Percentiles rank a stretch among this genome's conserved stretches.
Conservation (phyloP, 164 flowering plant genomes). For the Tetrastigma voinierianum region DNA sequence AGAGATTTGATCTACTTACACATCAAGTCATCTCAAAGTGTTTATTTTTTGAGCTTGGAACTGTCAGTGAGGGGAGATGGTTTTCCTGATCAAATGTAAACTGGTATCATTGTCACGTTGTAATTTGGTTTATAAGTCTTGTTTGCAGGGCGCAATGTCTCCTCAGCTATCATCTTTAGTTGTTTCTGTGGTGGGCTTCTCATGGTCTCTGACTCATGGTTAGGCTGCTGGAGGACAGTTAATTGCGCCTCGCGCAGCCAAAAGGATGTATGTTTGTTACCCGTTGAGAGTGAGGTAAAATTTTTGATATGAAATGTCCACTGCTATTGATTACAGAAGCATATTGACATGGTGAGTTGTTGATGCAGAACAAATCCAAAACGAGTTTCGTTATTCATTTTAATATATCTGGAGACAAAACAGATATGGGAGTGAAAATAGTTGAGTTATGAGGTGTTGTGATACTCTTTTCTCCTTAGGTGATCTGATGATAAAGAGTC, state of each 20-base stretch:
- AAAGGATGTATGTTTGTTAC: constrained; percentile 93
- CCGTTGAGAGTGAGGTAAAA: constrained; percentile 96
- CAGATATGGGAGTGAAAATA: background rate
- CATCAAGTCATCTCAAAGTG: no score
- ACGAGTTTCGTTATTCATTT: background rate
- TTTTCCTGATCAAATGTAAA: no score
- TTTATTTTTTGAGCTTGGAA: no score
- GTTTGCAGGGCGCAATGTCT: constrained; percentile 90
- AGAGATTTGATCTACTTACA: no score
- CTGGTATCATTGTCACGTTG: background rate
- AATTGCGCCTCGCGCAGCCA: constrained; percentile 91
- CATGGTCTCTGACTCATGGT: constrained; percentile 98
- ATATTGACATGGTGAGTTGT: background rate
- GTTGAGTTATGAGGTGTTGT: background rate
- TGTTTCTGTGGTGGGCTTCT: constrained; percentile 96
- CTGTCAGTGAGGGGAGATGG: no score
- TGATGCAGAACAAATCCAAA: background rate
- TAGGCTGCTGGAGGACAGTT: constrained; percentile 99
- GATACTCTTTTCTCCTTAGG: background rate
- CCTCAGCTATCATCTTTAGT: constrained; percentile 88
- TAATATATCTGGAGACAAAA: no score
- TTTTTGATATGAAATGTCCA: background rate
- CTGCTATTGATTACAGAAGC: background rate
- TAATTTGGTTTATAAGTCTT: constrained; percentile 4
- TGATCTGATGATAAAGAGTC: no score